A percentile compares a stretch with the other conserved stretches of the same genome.
phyloP scores from a whole-genome alignment of 371 early-diverging fungal species.

The Vairimorpha ceranae region DNA sequence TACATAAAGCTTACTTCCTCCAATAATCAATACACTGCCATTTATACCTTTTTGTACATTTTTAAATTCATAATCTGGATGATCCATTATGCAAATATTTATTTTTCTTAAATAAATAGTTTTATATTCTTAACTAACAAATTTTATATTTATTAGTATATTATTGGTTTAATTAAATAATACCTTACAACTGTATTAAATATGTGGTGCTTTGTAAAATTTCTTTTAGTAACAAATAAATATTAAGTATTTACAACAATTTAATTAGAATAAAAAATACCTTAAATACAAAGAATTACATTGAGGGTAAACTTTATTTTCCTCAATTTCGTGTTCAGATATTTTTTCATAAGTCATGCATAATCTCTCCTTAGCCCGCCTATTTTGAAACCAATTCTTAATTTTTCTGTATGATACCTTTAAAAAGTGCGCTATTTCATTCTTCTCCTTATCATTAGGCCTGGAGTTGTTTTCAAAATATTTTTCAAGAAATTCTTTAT shows the following conservation, averaged over 20 bases:
- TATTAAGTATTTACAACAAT: too few species aligned
- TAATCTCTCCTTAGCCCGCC: constrained; percentile 57
- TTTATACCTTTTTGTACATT: constrained; percentile 43
- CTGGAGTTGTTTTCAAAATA: constrained; percentile 50
- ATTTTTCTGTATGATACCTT: constrained; percentile 48
- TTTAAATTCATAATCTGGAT: background rate
- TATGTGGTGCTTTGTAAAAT: background rate
- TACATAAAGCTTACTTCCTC: constrained; percentile 66
- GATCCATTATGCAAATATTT: background rate
- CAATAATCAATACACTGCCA: constrained; percentile 53
- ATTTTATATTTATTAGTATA: background rate
- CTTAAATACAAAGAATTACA: constrained; percentile 42
- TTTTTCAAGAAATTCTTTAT: constrained; percentile 38
- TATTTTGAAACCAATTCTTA: constrained; percentile 63
- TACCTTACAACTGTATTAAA: background rate
- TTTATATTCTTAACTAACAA: too few species aligned
- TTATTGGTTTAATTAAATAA: background rate
- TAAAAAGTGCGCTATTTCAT: constrained; percentile 20
- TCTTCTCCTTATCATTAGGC: constrained; percentile 49
- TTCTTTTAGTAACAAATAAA: background rate
- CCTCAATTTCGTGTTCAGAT: background rate
- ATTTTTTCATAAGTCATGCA: background rate
- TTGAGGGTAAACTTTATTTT: constrained; percentile 17
- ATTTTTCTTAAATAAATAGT: too few species aligned
- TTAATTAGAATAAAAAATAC: background rate